phyloP scores from a whole-genome alignment of 495 filamentous ascomycete genomes.

The Ramalina peruviana region DNA sequence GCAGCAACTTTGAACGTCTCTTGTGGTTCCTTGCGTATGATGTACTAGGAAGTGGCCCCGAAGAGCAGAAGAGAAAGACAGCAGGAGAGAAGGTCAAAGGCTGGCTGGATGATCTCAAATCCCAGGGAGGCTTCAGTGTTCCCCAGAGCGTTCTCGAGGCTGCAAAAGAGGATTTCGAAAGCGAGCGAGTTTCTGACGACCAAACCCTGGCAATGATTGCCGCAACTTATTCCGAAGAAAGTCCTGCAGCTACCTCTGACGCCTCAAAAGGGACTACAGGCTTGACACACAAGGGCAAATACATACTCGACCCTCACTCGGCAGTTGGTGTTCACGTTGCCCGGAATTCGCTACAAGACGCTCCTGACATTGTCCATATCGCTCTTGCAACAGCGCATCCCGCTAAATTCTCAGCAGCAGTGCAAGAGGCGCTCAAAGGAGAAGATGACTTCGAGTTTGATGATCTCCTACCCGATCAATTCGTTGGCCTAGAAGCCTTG shows the following conservation, averaged over 20 bases:
- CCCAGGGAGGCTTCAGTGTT: constrained; percentile 66
- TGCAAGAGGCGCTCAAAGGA: constrained; percentile 56
- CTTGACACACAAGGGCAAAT: constrained; percentile 31
- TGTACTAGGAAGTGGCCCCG: constrained; percentile 27
- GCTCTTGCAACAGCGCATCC: constrained; percentile 85
- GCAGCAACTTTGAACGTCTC: constrained; percentile 87
- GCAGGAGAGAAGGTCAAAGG: constrained; percentile 49
- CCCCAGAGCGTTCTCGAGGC: constrained; percentile 48
- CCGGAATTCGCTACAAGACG: constrained; percentile 31
- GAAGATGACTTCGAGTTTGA: constrained; percentile 57
- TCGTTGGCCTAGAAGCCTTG: constrained; percentile 55
- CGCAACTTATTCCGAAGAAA: constrained; percentile 36
- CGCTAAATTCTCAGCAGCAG: constrained; percentile 76
- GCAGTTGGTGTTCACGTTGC: constrained; percentile 66
- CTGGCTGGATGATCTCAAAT: constrained; percentile 69
- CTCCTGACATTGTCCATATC: constrained; percentile 44
- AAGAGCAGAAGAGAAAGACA: constrained; percentile 26
- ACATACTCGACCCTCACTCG: constrained; percentile 85
- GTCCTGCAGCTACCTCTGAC: constrained; percentile 21
- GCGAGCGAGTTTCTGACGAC: constrained; percentile 66
- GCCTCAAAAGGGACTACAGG: constrained; percentile 2
- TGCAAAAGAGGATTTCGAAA: constrained; percentile 57
- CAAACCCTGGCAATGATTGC: constrained; percentile 66
- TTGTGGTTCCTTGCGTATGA: constrained; percentile 77
- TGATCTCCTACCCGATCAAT: constrained; percentile 63